Evolutionary conservation across 768 basidiomycete genomes (phyloP).

Genomic region (Pholiota conissans): DNA sequence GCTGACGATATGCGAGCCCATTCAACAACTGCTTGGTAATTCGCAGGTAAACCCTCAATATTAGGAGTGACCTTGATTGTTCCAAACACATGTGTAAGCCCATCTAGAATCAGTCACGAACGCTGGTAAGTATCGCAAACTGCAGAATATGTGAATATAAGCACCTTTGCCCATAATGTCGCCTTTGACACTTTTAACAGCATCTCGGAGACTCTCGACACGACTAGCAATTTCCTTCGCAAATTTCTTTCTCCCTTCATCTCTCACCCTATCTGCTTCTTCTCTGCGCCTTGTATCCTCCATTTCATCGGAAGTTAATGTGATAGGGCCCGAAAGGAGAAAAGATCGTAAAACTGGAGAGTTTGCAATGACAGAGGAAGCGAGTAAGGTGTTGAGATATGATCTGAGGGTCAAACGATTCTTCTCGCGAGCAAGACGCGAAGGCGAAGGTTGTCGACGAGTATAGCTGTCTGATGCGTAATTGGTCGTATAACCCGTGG

Average conservation of each 20-base stretch:
- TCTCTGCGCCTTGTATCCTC: slow-evolving; percentile 80
- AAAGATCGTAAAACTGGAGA: slow-evolving; percentile 88
- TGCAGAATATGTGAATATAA: neutral
- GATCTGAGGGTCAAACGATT: slow-evolving; percentile 92
- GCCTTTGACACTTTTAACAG: slow-evolving; percentile 87
- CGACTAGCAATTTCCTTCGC: slow-evolving; percentile 82
- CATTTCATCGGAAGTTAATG: slow-evolving; percentile 66
- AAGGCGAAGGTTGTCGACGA: slow-evolving; percentile 22
- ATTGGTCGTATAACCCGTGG: slow-evolving; percentile 13
- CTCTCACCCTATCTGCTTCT: slow-evolving; percentile 84
- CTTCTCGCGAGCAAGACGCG: slow-evolving; percentile 83
- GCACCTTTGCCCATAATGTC: slow-evolving; percentile 87
- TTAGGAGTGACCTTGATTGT: slow-evolving; percentile 81
- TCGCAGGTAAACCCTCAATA: slow-evolving; percentile 74
- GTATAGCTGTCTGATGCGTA: slow-evolving; percentile 5
- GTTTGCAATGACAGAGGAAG: slow-evolving; percentile 70
- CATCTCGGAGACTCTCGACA: slow-evolving; percentile 82
- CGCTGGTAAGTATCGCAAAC: neutral
- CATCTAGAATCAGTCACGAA: slow-evolving; percentile 51
- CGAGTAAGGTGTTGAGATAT: slow-evolving; percentile 82
- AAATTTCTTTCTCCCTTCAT: slow-evolving; percentile 86
- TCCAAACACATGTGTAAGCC: slow-evolving; percentile 84
- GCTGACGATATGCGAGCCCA: slow-evolving; percentile 97
- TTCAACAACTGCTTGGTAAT: slow-evolving; percentile 89
- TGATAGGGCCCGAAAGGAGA: slow-evolving; percentile 74